phyloP scores from a whole-genome alignment of 805 yeast species.

The Hanseniaspora lindneri region DNA sequence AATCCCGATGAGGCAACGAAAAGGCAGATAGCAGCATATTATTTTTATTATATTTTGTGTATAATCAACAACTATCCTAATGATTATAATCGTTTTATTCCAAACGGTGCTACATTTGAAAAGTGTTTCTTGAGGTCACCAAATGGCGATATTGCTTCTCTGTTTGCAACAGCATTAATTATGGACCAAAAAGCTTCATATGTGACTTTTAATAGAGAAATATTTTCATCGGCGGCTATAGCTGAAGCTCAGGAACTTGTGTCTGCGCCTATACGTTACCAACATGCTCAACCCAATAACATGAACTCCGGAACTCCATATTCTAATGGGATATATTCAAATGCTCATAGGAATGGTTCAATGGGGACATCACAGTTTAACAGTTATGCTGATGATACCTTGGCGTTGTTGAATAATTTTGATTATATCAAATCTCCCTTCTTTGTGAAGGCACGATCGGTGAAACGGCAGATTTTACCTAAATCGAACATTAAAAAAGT shows the following conservation, averaged over 20 bases:
- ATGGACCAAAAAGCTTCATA: neutral
- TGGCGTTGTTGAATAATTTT: neutral
- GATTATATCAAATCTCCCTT: constrained; percentile 7
- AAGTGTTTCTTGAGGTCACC: neutral
- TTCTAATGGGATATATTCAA: neutral
- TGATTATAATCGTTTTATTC: neutral
- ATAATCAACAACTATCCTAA: neutral
- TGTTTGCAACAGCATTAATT: neutral
- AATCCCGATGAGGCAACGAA: too few species aligned
- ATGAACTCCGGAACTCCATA: too few species aligned
- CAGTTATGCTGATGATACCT: neutral
- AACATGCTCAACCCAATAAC: too few species aligned
- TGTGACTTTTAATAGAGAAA: neutral
- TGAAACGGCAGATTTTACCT: neutral
- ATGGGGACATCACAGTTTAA: neutral
- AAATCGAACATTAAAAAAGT: constrained; percentile 7
- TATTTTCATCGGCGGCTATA: neutral
- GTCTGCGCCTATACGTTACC: too few species aligned
- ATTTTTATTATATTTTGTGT: neutral
- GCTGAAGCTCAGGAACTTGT: neutral
- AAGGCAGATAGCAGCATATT: neutral
- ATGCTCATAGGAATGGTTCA: neutral
- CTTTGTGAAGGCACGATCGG: neutral
- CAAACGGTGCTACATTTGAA: neutral
- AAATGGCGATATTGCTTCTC: neutral